Evolutionary conservation across 805 yeast genomes (phyloP).

Genomic region (Ogataea degrootiae): DNA sequence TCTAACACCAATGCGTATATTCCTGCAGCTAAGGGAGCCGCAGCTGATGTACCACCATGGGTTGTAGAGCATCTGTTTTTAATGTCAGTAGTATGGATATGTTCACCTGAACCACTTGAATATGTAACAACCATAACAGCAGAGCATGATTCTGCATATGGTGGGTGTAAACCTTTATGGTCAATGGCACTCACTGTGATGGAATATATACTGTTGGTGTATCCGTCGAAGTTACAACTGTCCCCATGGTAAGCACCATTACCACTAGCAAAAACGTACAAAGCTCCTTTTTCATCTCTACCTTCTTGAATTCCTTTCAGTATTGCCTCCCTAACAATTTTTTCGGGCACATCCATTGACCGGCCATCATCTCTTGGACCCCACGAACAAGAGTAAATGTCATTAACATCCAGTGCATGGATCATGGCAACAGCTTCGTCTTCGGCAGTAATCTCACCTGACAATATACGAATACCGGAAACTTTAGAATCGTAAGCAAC

Average conservation of each 20-base stretch:
- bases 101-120: conserved; percentile 86
- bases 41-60: conserved; percentile 98
- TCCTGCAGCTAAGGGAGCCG: conserved; percentile 99
- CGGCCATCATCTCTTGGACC: conserved; percentile 94
- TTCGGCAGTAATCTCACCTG: conserved; percentile 73
- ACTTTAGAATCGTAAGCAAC: conserved; percentile 88
- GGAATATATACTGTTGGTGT: conserved; percentile 91
- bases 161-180: conserved; percentile 79
- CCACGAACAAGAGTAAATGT: conserved; percentile 97
- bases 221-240: conserved; percentile 95
- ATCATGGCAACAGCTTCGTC: conserved; percentile 90
- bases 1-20: conserved; percentile 76
- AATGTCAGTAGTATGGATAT: conserved; percentile 83
- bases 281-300: conserved; percentile 71
- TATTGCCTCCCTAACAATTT: conserved; percentile 73
- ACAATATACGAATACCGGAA: conserved; percentile 83
- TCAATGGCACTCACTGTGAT: conserved; percentile 95
- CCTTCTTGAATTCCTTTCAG: conserved; percentile 83
- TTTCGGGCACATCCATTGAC: conserved; percentile 80
- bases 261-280: conserved; percentile 94
- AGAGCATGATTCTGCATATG: conserved; percentile 86
- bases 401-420: conserved; percentile 76
- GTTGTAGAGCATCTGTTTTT: conserved; percentile 58
- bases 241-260: conserved; percentile 84
- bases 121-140: conserved; percentile 94